These are phyloP conservation scores for Trichoderma cornu-damae DNA, from an alignment of 2,329 filamentous ascomycete species.

Conservation along the genomic window DNA sequence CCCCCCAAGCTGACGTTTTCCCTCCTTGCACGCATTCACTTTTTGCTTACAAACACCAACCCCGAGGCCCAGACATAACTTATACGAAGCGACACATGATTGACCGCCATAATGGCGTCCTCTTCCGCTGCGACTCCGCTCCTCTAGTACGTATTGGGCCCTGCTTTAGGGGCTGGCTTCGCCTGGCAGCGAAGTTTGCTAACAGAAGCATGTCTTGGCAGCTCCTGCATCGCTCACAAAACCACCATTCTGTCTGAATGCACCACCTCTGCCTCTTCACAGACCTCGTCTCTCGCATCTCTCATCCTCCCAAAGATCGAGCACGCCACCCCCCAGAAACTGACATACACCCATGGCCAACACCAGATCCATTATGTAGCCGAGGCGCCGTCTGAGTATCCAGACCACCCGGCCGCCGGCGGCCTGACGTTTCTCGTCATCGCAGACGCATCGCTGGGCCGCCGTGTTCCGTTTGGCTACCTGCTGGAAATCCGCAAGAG, in stretches of 20 bases:
- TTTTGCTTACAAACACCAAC: background rate
- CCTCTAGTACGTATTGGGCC: slow-evolving; percentile 58
- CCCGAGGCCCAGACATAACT: background rate
- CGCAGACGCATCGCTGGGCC: slow-evolving; percentile 71
- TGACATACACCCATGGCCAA: slow-evolving; percentile 87
- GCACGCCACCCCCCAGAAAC: slow-evolving; percentile 74
- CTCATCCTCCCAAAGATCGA: slow-evolving; percentile 93
- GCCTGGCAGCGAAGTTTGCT: background rate
- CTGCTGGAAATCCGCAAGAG: slow-evolving; percentile 84
- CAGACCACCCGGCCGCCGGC: slow-evolving; percentile 57
- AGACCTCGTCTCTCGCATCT: slow-evolving; percentile 81
- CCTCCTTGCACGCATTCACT: background rate
- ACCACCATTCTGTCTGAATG: slow-evolving; percentile 91
- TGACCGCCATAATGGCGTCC: slow-evolving; percentile 55
- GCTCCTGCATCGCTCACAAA: slow-evolving; percentile 90
- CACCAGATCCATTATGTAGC: slow-evolving; percentile 96
- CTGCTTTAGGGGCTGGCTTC: background rate
- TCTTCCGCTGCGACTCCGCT: slow-evolving; percentile 65
- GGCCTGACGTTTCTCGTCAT: slow-evolving; percentile 91
- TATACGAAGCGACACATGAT: background rate
- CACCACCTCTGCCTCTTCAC: slow-evolving; percentile 75
- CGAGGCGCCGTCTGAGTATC: slow-evolving; percentile 67
- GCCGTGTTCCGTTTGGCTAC: slow-evolving; percentile 88
- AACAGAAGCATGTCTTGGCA: slow-evolving; percentile 34
- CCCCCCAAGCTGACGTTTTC: background rate